Percentiles rank a stretch among this genome's conserved stretches.
Conservation (phyloP, 169 alveolate species). For the Plasmodium ovale region DNA sequence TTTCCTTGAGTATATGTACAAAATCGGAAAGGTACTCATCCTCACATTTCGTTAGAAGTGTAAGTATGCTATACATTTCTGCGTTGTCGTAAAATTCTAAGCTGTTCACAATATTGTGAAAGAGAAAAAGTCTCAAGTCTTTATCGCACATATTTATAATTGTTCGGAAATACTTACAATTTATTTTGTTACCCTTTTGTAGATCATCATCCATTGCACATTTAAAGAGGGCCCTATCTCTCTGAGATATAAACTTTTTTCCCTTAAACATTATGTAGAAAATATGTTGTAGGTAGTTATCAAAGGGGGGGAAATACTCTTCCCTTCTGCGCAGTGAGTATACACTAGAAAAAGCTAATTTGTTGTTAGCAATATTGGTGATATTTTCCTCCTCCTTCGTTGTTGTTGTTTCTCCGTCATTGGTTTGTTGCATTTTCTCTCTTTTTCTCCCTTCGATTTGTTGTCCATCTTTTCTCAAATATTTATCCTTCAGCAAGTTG, state of each 20-base stretch:
- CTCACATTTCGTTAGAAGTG: slow-evolving; percentile 4
- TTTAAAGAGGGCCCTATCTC: slow-evolving; percentile 24
- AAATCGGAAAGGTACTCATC: slow-evolving; percentile 5
- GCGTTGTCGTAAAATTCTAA: slow-evolving; percentile 20
- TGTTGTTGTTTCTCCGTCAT: background rate
- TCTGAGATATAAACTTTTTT: slow-evolving; percentile 41
- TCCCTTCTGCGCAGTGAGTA: background rate
- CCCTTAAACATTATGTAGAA: slow-evolving; percentile 30
- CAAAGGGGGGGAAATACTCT: background rate
- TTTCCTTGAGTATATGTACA: slow-evolving; percentile 4
- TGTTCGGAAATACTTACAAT: background rate
- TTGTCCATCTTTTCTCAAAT: background rate
- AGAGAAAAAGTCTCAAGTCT: slow-evolving; percentile 14
- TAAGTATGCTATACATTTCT: slow-evolving; percentile 21
- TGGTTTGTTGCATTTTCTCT: background rate
- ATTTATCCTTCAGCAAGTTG: background rate
- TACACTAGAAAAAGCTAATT: background rate
- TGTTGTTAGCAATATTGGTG: background rate
- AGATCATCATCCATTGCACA: slow-evolving; percentile 15
- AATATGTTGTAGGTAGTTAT: slow-evolving; percentile 15
- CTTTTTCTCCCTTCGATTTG: background rate
- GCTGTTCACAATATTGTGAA: slow-evolving; percentile 17
- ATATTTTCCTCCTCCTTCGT: background rate
- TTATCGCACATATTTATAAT: slow-evolving; percentile 28
- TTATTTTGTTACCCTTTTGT: slow-evolving; percentile 12